phyloP scores from a whole-genome alignment of 2,329 filamentous ascomycete species.

The Orbilia oligospora region DNA sequence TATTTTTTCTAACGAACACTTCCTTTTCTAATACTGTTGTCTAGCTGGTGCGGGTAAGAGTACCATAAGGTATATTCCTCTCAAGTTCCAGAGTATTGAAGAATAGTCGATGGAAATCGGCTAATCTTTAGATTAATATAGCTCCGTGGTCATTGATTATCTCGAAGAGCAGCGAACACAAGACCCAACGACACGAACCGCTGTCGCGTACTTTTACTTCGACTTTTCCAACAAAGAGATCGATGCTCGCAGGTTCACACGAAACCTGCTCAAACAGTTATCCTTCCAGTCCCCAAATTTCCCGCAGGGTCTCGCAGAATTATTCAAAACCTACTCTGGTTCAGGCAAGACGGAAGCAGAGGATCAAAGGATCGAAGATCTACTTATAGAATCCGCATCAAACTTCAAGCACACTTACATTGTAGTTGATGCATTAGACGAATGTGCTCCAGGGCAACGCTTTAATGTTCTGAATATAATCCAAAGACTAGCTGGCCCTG shows the following conservation, averaged over 20 bases:
- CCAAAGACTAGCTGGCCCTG: not conserved
- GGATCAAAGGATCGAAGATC: not conserved
- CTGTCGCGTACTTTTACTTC: slow-evolving; percentile 29
- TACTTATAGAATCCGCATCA: slow-evolving; percentile 1
- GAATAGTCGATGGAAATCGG: too few species aligned
- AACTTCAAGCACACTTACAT: slow-evolving; percentile 1
- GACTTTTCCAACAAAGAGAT: slow-evolving; percentile 27
- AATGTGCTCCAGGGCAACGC: slow-evolving; percentile 5
- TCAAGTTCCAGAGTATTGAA: too few species aligned
- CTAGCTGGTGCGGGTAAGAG: slow-evolving; percentile 33
- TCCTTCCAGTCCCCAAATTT: slow-evolving; percentile 6
- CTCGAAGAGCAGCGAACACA: not conserved
- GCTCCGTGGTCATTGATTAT: slow-evolving; percentile 25
- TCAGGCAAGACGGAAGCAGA: slow-evolving; percentile 10
- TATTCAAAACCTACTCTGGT: slow-evolving; percentile 3
- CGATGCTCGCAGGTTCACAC: slow-evolving; percentile 7
- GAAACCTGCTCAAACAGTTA: slow-evolving; percentile 25
- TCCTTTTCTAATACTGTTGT: not conserved
- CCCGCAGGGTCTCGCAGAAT: not conserved
- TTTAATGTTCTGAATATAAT: not conserved
- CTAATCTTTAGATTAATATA: too few species aligned
- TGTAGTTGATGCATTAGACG: slow-evolving; percentile 32
- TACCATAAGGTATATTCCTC: slow-evolving; percentile 20
- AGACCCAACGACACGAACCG: not conserved
- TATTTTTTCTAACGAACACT: too few species aligned